Base-by-base conservation (phyloP, 352 stramenopile genomes). In the Globisporangium iwayamae region DNA sequence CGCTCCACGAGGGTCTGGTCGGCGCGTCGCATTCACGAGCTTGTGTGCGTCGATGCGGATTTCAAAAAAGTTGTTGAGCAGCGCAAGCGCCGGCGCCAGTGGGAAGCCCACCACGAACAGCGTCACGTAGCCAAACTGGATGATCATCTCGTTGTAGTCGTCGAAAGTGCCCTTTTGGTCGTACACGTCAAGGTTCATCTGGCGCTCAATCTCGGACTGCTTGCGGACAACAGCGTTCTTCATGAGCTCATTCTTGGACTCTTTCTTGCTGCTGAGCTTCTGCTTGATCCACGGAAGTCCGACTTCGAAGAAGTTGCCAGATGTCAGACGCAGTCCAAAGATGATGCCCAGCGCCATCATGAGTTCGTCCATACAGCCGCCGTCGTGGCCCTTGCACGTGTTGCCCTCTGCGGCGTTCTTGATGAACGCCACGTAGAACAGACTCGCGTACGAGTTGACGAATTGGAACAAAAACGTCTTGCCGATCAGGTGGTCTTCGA, bases 61-160 rank as follows among this genome's bases (percentile, higher is more conserved):
- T 73, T 98, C 93, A 73, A 98, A 89, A 56, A 89, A 89, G 70
- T 98, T 97, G 68, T 97, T 96, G 51, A 97, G 65, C 39, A 96
- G 73, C 38, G 91, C 89, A 50, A 98, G 75, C 7, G 94, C 72
- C 32, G 93, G 87, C 45, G 93, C 94, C 20, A 98, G 70, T 3
- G 94, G 94, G 70, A 98, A 98, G 6, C 88, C 82, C 25, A 92
- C 85, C 2, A 96, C 93, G 69, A 98, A 98, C 25, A 98, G 71
- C 55, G 91, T 98, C 36, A 98, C 85, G 75, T 98, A 98, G 48
- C 85, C 85, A 57, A 89, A 94, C 73, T 94, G 85, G 61, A 94
- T 92, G 72, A 90, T 90, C 81, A 94, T 91, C 73, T 94, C 85
- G 66, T 90, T 90, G 78, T 92, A 92, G 74, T 94, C 85, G 63